Percentiles rank a stretch among this genome's conserved stretches.
Evolutionary conservation across 495 filamentous ascomycete species (phyloP).

Genomic region (Parmelia sp.): DNA sequence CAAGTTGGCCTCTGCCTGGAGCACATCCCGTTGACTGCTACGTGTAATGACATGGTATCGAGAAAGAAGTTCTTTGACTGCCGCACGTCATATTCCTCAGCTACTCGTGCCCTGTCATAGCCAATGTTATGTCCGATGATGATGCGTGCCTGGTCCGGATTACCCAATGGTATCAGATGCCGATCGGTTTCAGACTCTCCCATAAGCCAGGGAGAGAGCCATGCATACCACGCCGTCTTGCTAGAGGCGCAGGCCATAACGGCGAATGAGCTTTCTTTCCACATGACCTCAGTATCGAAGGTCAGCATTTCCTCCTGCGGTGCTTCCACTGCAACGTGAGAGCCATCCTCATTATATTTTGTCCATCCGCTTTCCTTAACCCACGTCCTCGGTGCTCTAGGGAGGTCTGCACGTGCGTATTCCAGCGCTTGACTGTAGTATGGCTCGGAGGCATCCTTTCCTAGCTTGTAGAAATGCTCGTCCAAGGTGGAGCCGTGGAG

Average conservation of each 20-base stretch:
- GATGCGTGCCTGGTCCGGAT: constrained; percentile 60
- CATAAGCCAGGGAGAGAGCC: constrained; percentile 93
- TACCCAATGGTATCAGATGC: constrained; percentile 82
- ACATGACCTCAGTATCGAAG: constrained; percentile 98
- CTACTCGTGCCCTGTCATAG: constrained; percentile 81
- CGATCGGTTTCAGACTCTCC: constrained; percentile 67
- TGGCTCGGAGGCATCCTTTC: constrained; percentile 82
- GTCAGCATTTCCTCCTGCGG: constrained; percentile 76
- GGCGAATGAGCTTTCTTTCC: constrained; percentile 80
- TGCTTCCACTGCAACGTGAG: constrained; percentile 60
- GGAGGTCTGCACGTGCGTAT: constrained; percentile 59
- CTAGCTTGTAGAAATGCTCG: constrained; percentile 91
- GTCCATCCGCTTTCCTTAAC: constrained; percentile 83
- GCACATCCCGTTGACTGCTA: constrained; percentile 98
- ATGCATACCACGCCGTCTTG: constrained; percentile 88
- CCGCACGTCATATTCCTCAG: constrained; percentile 80
- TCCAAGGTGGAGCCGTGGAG: constrained; percentile 78
- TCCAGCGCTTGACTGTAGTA: constrained; percentile 68
- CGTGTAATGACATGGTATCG: constrained; percentile 97
- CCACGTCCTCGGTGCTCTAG: constrained; percentile 76
- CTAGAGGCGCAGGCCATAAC: constrained; percentile 94
- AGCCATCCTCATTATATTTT: constrained; percentile 74
- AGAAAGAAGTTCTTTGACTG: constrained; percentile 83
- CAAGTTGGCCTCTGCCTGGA: constrained; percentile 91
- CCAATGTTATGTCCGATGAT: constrained; percentile 95